Evolutionary conservation across 805 yeast species (phyloP).

Genomic region (Kuraishia cidri): DNA sequence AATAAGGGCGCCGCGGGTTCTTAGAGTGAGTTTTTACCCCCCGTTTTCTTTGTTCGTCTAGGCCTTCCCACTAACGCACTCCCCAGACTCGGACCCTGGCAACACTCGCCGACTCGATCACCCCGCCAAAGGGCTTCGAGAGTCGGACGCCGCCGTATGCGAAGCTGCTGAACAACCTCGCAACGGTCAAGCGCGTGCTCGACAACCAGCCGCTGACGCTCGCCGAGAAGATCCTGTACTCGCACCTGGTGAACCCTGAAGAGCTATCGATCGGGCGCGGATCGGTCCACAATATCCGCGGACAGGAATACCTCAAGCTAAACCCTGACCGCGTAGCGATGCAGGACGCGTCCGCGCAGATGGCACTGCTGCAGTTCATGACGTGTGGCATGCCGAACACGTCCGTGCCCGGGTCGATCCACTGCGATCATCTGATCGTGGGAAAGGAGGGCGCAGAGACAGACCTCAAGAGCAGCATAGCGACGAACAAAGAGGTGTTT

Average conservation of each 20-base stretch:
- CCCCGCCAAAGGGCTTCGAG: slow-evolving; percentile 52
- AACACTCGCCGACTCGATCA: not conserved
- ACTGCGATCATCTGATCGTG: slow-evolving; percentile 96
- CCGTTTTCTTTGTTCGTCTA: no score
- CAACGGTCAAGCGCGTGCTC: slow-evolving; percentile 21
- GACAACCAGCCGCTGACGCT: slow-evolving; percentile 66
- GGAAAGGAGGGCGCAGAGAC: slow-evolving; percentile 86
- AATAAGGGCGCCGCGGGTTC: no score
- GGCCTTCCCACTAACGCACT: no score
- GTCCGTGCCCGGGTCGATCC: slow-evolving; percentile 93
- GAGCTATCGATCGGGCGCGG: slow-evolving; percentile 59
- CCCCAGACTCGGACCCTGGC: not conserved
- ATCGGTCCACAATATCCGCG: slow-evolving; percentile 43
- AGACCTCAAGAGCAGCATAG: slow-evolving; percentile 81
- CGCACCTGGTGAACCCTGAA: slow-evolving; percentile 91
- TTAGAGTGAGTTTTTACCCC: no score
- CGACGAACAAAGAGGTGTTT: slow-evolving; percentile 87
- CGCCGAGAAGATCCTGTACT: slow-evolving; percentile 92
- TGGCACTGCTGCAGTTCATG: slow-evolving; percentile 96
- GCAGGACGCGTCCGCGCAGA: slow-evolving; percentile 99
- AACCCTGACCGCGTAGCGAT: slow-evolving; percentile 98
- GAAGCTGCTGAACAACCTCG: slow-evolving; percentile 57
- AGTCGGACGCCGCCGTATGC: slow-evolving; percentile 86
- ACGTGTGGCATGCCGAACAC: slow-evolving; percentile 88
- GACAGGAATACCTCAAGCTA: slow-evolving; percentile 83